phyloP scores from a whole-genome alignment of 352 stramenopile genomes.

The Phytophthora tentaculata region DNA sequence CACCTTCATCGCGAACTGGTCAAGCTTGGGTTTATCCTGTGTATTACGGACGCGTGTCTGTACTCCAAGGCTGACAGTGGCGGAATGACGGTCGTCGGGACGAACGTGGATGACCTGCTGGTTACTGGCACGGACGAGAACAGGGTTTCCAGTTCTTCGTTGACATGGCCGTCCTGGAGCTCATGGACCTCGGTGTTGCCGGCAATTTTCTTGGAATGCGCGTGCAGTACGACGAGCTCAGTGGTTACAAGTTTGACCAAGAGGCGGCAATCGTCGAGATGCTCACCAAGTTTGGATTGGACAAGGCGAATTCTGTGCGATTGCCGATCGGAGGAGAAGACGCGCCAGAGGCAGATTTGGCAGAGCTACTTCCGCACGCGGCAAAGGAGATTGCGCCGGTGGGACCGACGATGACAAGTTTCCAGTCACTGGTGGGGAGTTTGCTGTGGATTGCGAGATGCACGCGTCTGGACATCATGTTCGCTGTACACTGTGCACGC shows the following conservation, averaged over 20 bases:
- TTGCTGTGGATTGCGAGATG: neutral
- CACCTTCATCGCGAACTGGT: no score
- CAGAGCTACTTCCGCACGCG: neutral
- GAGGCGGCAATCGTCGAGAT: neutral
- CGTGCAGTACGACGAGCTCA: neutral
- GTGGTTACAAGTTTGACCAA: neutral
- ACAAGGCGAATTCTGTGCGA: neutral
- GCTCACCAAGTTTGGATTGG: neutral
- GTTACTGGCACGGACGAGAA: neutral
- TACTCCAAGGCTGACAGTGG: neutral
- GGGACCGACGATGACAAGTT: neutral
- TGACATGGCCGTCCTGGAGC: neutral
- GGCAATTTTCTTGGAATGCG: neutral
- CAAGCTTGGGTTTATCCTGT: no score
- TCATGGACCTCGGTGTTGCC: neutral
- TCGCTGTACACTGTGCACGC: neutral
- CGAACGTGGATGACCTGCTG: neutral
- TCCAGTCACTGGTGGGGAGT: neutral
- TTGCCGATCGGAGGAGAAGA: neutral
- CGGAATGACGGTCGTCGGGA: neutral
- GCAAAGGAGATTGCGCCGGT: neutral
- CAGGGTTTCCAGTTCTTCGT: neutral
- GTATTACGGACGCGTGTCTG: no score
- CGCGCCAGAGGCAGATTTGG: neutral
- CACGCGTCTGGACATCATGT: neutral